Conservation (phyloP, 2,329 filamentous ascomycete species). For the Phialophora tarda region DNA sequence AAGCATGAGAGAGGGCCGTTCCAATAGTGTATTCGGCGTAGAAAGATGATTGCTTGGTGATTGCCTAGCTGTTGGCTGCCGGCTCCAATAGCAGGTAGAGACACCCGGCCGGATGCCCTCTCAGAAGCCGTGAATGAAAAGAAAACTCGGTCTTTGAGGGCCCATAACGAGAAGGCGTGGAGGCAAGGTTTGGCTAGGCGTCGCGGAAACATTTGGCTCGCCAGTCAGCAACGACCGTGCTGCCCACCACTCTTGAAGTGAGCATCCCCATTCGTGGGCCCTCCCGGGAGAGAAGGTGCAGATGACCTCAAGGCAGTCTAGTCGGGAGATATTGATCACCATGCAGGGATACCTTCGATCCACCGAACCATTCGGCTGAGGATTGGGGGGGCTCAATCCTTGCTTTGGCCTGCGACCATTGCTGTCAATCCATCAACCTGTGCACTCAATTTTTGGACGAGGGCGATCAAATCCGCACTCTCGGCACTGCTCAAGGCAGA, state of each 20-base stretch:
- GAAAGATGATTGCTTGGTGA: neutral
- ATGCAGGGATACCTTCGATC: constrained; percentile 8
- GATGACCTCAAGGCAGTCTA: constrained; percentile 8
- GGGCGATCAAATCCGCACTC: constrained; percentile 34
- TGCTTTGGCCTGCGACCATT: constrained; percentile 39
- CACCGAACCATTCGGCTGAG: neutral
- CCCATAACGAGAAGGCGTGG: constrained; percentile 1
- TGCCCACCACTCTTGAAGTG: constrained; percentile 4
- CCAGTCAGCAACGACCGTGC: constrained; percentile 6
- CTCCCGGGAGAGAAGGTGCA: constrained; percentile 4
- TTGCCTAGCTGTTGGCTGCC: neutral
- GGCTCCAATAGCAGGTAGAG: constrained; percentile 7
- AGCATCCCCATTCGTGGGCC: constrained; percentile 4
- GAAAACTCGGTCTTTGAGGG: neutral
- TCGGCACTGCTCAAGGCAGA: constrained; percentile 36
- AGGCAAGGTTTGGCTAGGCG: constrained; percentile 5
- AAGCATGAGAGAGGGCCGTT: constrained; percentile 5
- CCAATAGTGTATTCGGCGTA: neutral
- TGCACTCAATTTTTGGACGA: constrained; percentile 38
- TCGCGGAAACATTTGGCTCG: constrained; percentile 6
- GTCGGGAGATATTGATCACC: constrained; percentile 1
- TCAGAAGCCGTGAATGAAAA: neutral
- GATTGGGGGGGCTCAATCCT: constrained; percentile 28
- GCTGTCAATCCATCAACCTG: constrained; percentile 40
- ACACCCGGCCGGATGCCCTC: neutral